Evolutionary conservation across 768 basidiomycete genomes (phyloP).

Genomic region (Mycena galopus): DNA sequence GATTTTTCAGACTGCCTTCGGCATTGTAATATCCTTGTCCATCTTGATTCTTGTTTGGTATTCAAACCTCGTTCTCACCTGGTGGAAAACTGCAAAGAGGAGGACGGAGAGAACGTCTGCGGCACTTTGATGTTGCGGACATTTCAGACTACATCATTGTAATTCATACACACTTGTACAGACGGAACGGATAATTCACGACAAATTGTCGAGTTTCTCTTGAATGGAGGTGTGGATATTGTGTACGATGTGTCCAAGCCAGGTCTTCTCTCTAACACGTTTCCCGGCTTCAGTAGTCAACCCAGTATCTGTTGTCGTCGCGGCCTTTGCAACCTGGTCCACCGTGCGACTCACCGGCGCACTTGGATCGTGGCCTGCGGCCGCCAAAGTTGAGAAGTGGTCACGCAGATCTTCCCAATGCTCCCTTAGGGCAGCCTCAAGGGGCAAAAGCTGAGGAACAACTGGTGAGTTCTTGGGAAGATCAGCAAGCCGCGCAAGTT

Average conservation of each 20-base stretch:
- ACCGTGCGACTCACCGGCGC: not conserved
- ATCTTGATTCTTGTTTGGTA: constrained; percentile 53
- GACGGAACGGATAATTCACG: not conserved
- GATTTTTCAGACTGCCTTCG: constrained; percentile 68
- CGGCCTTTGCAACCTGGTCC: not conserved
- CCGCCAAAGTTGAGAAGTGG: constrained; percentile 11
- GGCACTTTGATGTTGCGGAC: constrained; percentile 9
- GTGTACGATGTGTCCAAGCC: constrained; percentile 18
- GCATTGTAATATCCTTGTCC: constrained; percentile 61
- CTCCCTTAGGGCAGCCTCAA: constrained; percentile 28
- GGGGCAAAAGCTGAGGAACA: constrained; percentile 41
- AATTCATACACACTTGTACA: not conserved
- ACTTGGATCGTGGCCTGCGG: constrained; percentile 10
- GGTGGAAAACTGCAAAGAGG: constrained; percentile 34
- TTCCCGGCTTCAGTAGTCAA: constrained; percentile 51
- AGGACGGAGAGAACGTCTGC: constrained; percentile 12
- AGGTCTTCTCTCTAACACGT: constrained; percentile 21
- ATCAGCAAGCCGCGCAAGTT: no score
- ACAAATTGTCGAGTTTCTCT: not conserved
- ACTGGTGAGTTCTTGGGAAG: constrained; percentile 60
- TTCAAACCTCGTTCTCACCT: constrained; percentile 18
- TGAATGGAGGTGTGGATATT: constrained; percentile 13
- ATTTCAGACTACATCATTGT: not conserved
- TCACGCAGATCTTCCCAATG: no score
- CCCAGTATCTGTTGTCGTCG: constrained; percentile 51